phyloP scores from a whole-genome alignment of 331 rosid species.

The Cydonia oblonga region DNA sequence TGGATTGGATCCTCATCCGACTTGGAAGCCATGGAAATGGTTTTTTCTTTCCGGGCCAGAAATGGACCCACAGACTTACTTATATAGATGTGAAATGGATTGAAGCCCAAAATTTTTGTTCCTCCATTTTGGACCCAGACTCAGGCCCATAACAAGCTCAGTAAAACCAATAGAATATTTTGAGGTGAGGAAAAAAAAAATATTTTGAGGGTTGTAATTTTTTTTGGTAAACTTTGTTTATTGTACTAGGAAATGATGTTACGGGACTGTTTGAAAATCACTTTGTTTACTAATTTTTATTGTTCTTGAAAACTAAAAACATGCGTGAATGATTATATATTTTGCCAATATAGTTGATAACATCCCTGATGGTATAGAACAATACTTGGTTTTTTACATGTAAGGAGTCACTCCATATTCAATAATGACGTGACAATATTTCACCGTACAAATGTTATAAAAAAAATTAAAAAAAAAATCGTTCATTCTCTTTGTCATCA shows the following conservation, averaged over 20 bases:
- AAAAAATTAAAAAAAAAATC: too few species aligned
- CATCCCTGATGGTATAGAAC: neutral
- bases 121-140: neutral
- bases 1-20: too few species aligned
- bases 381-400: neutral
- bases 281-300: too few species aligned
- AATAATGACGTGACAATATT: neutral
- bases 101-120: neutral
- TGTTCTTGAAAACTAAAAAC: too few species aligned
- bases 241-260: too few species aligned
- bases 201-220: too few species aligned
- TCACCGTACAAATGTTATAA: too few species aligned
- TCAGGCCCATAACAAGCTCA: neutral
- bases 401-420: neutral
- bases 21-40: conserved; percentile 25
- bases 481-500: too few species aligned
- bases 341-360: neutral
- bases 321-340: too few species aligned
- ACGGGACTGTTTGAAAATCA: too few species aligned
- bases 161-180: neutral
- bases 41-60: neutral
- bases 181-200: too few species aligned
- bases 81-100: neutral
- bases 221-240: too few species aligned
- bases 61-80: neutral